Percentiles rank a stretch among this genome's conserved stretches.
Conservation (phyloP, 352 stramenopile genomes). For the Aphanomyces stellatus region DNA sequence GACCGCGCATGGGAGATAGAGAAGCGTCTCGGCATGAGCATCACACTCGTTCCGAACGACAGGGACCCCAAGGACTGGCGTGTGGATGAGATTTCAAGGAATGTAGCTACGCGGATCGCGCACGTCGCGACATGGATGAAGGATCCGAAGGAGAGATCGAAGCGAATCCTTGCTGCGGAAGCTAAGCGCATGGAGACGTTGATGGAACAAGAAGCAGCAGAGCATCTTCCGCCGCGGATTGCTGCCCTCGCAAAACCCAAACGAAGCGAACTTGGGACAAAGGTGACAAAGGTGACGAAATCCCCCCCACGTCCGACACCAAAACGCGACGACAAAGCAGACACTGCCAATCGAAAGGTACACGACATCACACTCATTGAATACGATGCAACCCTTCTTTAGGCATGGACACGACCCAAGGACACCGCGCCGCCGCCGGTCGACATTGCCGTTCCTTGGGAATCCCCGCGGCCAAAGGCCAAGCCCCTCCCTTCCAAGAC, state of each 20-base stretch:
- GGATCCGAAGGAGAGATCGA: neutral
- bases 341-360: neutral
- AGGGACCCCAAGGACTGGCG: neutral
- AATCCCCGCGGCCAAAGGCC: neutral
- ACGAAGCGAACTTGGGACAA: no score
- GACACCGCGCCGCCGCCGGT: neutral
- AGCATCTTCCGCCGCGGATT: neutral
- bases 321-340: neutral
- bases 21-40: conserved; percentile 12
- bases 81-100: neutral
- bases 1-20: conserved; percentile 18
- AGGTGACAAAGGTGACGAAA: no score
- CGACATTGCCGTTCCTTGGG: neutral
- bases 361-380: no score
- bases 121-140: conserved; percentile 9
- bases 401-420: neutral
- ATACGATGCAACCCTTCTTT: neutral
- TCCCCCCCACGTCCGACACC: no score
- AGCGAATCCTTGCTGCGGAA: neutral
- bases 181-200: neutral
- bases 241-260: neutral
- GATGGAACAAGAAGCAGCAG: neutral
- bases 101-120: conserved; percentile 7
- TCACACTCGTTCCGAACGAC: neutral
- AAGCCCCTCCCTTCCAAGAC: neutral